Conservation (phyloP, 495 filamentous ascomycete species). For the Annulohypoxylon stygium region DNA sequence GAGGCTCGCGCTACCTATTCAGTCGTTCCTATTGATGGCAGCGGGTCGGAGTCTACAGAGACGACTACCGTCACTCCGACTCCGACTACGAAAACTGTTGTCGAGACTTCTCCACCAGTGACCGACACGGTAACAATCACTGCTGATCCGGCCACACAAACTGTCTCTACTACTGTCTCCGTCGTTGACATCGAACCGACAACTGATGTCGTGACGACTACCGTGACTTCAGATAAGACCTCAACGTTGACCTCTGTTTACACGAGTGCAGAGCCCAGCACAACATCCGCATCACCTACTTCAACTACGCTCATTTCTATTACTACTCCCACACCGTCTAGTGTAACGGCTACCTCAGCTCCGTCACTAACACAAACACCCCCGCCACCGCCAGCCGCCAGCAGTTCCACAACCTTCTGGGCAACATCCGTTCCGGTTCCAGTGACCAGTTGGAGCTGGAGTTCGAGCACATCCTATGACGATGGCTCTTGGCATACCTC, state of each 20-base stretch:
- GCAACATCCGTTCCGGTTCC: conserved; percentile 42
- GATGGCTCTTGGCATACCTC: conserved; percentile 57
- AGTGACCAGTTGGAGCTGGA: conserved; percentile 38
- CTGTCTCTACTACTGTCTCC: conserved; percentile 48
- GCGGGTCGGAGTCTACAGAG: conserved; percentile 36
- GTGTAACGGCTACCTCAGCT: conserved; percentile 12
- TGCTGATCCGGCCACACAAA: conserved; percentile 44
- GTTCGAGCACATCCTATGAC: conserved; percentile 46
- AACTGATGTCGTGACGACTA: conserved; percentile 48
- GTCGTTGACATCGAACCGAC: conserved; percentile 48
- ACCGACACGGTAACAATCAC: conserved; percentile 52
- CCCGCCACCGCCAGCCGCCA: conserved; percentile 25
- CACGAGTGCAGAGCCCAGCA: conserved; percentile 13
- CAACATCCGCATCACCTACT: conserved; percentile 17
- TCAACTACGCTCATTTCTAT: conserved; percentile 26
- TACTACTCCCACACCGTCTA: conserved; percentile 19
- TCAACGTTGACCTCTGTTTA: conserved; percentile 33
- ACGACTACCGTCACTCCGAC: conserved; percentile 45
- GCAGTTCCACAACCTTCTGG: conserved; percentile 23
- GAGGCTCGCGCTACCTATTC: conserved; percentile 53
- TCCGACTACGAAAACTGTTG: conserved; percentile 43
- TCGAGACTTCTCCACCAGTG: conserved; percentile 46
- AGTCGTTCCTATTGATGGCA: conserved; percentile 54
- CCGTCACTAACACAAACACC: conserved; percentile 19
- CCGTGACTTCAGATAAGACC: conserved; percentile 35